Evolutionary conservation across 176 grass and related monocot genomes (phyloP).

Genomic region (Ensete ventricosum): DNA sequence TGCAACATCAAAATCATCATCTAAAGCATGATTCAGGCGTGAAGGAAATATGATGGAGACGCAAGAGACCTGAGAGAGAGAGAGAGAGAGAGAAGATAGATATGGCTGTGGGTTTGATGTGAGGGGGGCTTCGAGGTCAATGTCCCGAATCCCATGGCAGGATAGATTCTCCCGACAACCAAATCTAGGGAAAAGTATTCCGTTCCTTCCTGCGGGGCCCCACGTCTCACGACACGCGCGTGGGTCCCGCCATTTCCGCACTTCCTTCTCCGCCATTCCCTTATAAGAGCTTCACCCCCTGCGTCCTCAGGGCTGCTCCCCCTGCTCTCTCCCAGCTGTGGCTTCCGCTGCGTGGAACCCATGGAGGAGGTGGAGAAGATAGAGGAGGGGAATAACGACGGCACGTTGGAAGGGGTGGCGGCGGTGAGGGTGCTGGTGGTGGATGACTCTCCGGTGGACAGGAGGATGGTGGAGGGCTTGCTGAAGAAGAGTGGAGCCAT

Average conservation of each 20-base stretch:
- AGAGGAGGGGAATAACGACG: not conserved
- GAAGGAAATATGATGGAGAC: too few relatives aligned
- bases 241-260: not conserved
- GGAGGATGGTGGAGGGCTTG: conserved; percentile 5
- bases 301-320: not conserved
- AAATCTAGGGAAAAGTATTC: conserved; percentile 20
- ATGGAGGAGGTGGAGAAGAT: not conserved
- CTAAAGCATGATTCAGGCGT: too few relatives aligned
- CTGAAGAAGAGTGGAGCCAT: not conserved
- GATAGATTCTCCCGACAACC: conserved; percentile 12
- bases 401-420: not conserved
- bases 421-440: conserved; percentile 14
- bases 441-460: conserved; percentile 17
- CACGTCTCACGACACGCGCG: not conserved
- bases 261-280: not conserved
- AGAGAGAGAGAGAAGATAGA: too few relatives aligned
- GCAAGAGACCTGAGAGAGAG: too few relatives aligned
- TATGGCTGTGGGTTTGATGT: too few relatives aligned
- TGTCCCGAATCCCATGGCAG: conserved; percentile 11
- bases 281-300: not conserved
- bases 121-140: not conserved
- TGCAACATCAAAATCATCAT: too few relatives aligned
- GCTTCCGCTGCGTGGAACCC: not conserved
- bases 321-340: not conserved
- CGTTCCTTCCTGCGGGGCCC: not conserved